These are phyloP conservation scores for Hemileccinum hortonii DNA, from an alignment of 1,284 basidiomycete species.

Conservation along the genomic window DNA sequence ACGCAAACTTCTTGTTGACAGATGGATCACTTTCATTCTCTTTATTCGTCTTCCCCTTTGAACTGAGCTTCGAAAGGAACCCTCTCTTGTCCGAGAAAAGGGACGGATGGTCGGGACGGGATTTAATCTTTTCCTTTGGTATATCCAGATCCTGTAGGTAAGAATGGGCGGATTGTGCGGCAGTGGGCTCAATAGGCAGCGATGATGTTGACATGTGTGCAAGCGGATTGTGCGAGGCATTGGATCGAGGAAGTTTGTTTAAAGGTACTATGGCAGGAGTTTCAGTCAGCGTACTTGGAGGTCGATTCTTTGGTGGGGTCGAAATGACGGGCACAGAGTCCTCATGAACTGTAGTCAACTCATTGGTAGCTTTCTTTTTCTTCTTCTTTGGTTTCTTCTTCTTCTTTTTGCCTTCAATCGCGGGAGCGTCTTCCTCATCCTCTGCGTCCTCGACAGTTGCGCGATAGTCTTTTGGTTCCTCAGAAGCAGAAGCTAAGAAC, in stretches of 20 bases:
- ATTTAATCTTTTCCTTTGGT: slow-evolving; percentile 66
- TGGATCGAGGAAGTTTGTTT: slow-evolving; percentile 21
- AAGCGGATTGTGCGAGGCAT: slow-evolving; percentile 28
- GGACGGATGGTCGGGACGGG: slow-evolving; percentile 55
- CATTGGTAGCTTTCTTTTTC: slow-evolving; percentile 53
- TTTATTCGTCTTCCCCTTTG: slow-evolving; percentile 38
- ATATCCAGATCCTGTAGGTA: slow-evolving; percentile 56
- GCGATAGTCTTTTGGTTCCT: slow-evolving; percentile 38
- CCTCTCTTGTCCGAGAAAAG: slow-evolving; percentile 49
- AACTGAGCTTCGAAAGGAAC: slow-evolving; percentile 50
- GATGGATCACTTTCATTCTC: slow-evolving; percentile 38
- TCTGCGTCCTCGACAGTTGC: slow-evolving; percentile 67
- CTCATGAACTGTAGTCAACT: slow-evolving; percentile 26
- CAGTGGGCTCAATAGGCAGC: slow-evolving; percentile 46
- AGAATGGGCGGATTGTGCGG: slow-evolving; percentile 66
- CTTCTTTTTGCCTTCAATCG: slow-evolving; percentile 53
- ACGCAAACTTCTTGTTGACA: slow-evolving; percentile 43
- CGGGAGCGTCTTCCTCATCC: slow-evolving; percentile 48
- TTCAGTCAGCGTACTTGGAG: slow-evolving; percentile 14
- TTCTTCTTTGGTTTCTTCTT: slow-evolving; percentile 73
- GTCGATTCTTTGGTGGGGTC: slow-evolving; percentile 19
- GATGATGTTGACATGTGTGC: slow-evolving; percentile 43
- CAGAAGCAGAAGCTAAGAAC: slow-evolving; percentile 11
- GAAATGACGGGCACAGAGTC: slow-evolving; percentile 15
- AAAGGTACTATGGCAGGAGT: slow-evolving; percentile 17